These are phyloP conservation scores for Leavenworthia alabamica DNA, from an alignment of 345 rosid species.

Conservation along the genomic window DNA sequence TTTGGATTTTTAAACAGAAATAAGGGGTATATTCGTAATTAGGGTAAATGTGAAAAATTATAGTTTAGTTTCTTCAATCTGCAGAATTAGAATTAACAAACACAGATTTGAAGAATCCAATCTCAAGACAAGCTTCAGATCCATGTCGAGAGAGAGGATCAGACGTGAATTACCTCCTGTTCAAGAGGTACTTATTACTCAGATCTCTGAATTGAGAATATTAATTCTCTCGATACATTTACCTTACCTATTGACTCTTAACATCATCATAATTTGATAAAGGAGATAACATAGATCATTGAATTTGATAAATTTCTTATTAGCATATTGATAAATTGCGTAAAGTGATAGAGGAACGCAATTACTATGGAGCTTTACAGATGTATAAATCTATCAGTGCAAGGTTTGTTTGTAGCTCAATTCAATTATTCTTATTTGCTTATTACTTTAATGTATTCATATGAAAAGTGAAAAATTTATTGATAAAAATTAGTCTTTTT, in stretches of 20 bases:
- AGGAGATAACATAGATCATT: neutral
- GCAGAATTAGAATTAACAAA: neutral
- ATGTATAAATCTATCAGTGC: slow-evolving; percentile 91
- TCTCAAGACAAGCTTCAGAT: neutral
- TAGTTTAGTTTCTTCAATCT: neutral
- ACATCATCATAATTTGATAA: neutral
- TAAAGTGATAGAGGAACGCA: slow-evolving; percentile 67
- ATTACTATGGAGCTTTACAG: slow-evolving; percentile 93
- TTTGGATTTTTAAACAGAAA: neutral
- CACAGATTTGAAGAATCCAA: neutral
- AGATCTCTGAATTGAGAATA: neutral
- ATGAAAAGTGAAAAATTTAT: too few relatives aligned
- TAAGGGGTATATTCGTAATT: neutral
- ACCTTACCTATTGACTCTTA: neutral
- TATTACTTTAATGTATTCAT: too few relatives aligned
- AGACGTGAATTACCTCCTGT: slow-evolving; percentile 66
- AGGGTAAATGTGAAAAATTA: slow-evolving; percentile 5
- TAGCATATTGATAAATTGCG: slow-evolving; percentile 77
- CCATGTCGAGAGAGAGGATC: slow-evolving; percentile 36
- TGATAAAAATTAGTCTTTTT: slow-evolving; percentile 10
- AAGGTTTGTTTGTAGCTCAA: slow-evolving; percentile 49
- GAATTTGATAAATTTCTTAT: slow-evolving; percentile 21
- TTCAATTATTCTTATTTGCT: neutral
- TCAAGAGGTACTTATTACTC: slow-evolving; percentile 57
- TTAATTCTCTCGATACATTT: neutral